Percentiles rank a stretch among this genome's conserved stretches.
Evolutionary conservation across 768 basidiomycete genomes (phyloP).

Genomic region (Trametopsis cervina): DNA sequence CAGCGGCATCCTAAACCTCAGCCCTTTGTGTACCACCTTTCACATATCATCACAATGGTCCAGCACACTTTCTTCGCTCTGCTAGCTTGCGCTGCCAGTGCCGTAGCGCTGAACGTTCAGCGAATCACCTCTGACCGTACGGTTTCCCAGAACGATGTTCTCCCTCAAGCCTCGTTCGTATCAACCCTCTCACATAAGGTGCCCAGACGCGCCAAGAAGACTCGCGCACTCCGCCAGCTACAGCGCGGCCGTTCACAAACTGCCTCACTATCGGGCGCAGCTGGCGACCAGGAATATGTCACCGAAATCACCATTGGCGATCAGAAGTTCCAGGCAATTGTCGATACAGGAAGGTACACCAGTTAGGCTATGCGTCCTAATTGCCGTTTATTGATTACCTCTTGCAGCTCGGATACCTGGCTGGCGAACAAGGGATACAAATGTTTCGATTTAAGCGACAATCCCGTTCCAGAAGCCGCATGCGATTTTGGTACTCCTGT

Average conservation of each 20-base stretch:
- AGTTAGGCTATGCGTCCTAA: not conserved
- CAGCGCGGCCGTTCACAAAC: not conserved
- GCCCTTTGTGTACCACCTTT: too few relatives aligned
- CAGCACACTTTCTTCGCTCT: too few relatives aligned
- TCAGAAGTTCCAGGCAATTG: not conserved
- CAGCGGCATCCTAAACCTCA: too few relatives aligned
- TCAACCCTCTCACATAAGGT: not conserved
- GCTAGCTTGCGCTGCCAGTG: too few relatives aligned
- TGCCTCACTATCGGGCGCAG: not conserved
- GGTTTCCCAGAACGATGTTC: not conserved
- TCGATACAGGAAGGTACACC: slow-evolving; percentile 1
- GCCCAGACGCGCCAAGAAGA: not conserved
- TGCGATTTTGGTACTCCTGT: slow-evolving; percentile 17
- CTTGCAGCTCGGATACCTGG: slow-evolving; percentile 20
- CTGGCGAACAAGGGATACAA: slow-evolving; percentile 15
- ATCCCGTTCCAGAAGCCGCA: slow-evolving; percentile 6
- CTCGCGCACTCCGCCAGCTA: not conserved
- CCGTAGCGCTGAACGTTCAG: not conserved
- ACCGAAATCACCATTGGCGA: not conserved
- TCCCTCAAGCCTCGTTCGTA: not conserved
- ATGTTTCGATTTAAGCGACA: slow-evolving; percentile 15
- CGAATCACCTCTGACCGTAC: not conserved
- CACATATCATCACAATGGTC: too few relatives aligned
- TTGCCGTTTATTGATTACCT: not conserved
- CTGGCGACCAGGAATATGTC: not conserved